Conservation (phyloP, 225 moss, liverwort and hornwort species). For the Bryum argenteum region DNA sequence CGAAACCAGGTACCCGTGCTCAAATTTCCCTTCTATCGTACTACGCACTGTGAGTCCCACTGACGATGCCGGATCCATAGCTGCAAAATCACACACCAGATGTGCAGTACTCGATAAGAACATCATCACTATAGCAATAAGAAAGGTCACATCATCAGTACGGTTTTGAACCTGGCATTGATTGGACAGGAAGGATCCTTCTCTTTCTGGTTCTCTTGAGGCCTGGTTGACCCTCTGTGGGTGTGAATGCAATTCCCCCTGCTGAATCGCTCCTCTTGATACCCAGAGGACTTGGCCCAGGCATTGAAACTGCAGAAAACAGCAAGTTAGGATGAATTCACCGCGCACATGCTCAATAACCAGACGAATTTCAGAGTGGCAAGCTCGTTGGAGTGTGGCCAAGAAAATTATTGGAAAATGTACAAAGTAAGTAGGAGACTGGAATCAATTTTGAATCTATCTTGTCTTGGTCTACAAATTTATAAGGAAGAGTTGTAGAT, state of each 20-base stretch:
- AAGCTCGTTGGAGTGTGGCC: too few relatives aligned
- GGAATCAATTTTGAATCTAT: too few relatives aligned
- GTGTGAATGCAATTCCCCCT: slow-evolving; percentile 31
- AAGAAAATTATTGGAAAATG: too few relatives aligned
- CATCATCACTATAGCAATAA: neutral
- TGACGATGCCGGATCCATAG: slow-evolving; percentile 62
- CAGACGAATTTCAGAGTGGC: too few relatives aligned
- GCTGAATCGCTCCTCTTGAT: slow-evolving; percentile 42
- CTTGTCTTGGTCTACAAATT: too few relatives aligned
- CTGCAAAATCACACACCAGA: slow-evolving; percentile 37
- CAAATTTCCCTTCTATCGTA: slow-evolving; percentile 86
- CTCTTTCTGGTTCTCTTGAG: slow-evolving; percentile 55
- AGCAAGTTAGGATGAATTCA: slow-evolving; percentile 17
- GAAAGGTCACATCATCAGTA: slow-evolving; percentile 4
- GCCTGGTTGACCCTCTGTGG: slow-evolving; percentile 43
- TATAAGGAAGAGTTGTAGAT: too few relatives aligned
- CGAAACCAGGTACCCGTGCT: slow-evolving; percentile 85
- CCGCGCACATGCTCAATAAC: neutral
- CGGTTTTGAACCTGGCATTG: slow-evolving; percentile 49
- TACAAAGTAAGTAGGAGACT: too few relatives aligned
- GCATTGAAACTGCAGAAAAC: slow-evolving; percentile 59
- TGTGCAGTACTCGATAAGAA: neutral
- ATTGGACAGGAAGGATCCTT: slow-evolving; percentile 51
- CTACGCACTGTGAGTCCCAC: slow-evolving; percentile 66
- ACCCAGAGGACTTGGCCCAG: slow-evolving; percentile 49